Evolutionary conservation across 345 rosid genomes (phyloP).

Genomic region (Dipteronia sinensis): DNA sequence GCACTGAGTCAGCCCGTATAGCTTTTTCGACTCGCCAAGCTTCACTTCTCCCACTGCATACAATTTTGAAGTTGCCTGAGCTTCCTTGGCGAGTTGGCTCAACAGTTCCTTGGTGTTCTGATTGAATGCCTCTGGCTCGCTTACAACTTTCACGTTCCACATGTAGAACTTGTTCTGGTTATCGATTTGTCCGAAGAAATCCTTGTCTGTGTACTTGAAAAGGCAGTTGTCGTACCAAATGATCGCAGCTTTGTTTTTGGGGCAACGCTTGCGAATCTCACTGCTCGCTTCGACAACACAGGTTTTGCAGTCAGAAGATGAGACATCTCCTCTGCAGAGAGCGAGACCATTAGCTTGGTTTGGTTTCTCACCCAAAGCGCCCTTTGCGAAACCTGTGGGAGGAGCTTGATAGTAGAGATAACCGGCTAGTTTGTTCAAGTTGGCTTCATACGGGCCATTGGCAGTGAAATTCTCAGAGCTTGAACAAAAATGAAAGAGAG

Average conservation of each 20-base stretch:
- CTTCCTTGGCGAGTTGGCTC: slow-evolving; percentile 25
- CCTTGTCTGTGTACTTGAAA: slow-evolving; percentile 36
- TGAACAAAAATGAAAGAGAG: slow-evolving; percentile 47
- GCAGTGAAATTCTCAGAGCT: slow-evolving; percentile 36
- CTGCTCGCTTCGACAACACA: slow-evolving; percentile 34
- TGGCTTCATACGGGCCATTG: slow-evolving; percentile 32
- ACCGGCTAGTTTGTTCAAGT: slow-evolving; percentile 34
- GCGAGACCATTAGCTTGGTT: slow-evolving; percentile 35
- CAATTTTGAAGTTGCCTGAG: slow-evolving; percentile 21
- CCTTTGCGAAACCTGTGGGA: slow-evolving; percentile 31
- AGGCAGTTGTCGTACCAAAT: slow-evolving; percentile 53
- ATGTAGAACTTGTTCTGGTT: slow-evolving; percentile 39
- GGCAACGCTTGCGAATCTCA: slow-evolving; percentile 38
- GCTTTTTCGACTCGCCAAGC: slow-evolving; percentile 15
- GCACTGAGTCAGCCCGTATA: slow-evolving; percentile 48
- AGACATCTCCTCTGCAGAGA: slow-evolving; percentile 44
- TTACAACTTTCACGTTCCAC: slow-evolving; percentile 34
- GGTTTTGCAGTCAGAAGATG: slow-evolving; percentile 34
- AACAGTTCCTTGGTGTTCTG: slow-evolving; percentile 32
- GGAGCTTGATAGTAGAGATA: slow-evolving; percentile 29
- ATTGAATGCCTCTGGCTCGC: slow-evolving; percentile 30
- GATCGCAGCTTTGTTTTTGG: slow-evolving; percentile 36
- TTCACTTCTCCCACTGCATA: slow-evolving; percentile 31
- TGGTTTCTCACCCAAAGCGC: slow-evolving; percentile 23
- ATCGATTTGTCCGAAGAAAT: slow-evolving; percentile 48